Conservation (phyloP, 768 basidiomycete species). For the Tulasnella sp. region DNA sequence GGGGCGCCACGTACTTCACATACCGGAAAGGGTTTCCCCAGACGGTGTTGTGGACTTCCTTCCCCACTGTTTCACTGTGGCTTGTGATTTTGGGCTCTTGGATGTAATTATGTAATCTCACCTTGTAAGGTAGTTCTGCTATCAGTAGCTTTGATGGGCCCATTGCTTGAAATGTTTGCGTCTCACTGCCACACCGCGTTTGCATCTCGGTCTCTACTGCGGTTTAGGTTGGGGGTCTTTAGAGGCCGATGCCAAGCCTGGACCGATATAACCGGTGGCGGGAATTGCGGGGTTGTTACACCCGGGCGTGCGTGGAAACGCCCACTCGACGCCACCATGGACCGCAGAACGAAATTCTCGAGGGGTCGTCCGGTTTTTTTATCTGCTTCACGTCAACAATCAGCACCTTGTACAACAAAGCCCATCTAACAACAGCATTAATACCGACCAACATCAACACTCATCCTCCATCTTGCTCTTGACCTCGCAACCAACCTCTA, state of each 20-base stretch:
- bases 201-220: not conserved
- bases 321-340: not conserved
- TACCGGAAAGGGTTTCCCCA: no score
- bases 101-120: no score
- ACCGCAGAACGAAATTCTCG: not conserved
- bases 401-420: not conserved
- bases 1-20: no score
- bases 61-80: no score
- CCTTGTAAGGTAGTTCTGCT: no score
- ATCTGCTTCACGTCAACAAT: not conserved
- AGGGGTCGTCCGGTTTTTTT: not conserved
- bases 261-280: not conserved
- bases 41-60: no score
- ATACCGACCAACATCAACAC: no score
- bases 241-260: not conserved
- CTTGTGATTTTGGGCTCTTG: no score
- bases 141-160: no score
- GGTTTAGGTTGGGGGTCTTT: not conserved
- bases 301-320: slow-evolving; percentile 1
- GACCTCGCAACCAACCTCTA: not conserved
- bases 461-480: no score
- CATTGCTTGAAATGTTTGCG: no score
- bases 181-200: not conserved
- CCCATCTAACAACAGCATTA: not conserved
- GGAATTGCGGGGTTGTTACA: not conserved